phyloP scores from a whole-genome alignment of 106 monocot species.

The Dendrobium officinale region DNA sequence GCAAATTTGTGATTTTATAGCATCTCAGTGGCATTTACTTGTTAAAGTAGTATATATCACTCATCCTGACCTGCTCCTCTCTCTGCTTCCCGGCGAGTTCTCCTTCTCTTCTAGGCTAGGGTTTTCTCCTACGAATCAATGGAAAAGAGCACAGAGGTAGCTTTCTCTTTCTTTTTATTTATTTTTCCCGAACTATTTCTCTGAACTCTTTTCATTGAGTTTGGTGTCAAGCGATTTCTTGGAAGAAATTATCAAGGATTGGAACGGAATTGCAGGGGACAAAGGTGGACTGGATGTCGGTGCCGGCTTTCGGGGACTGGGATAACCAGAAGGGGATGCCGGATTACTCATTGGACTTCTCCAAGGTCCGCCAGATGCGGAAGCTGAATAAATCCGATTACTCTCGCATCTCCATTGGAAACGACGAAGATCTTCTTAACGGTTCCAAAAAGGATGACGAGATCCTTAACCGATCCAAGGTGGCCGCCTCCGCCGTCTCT shows the following conservation, averaged over 20 bases:
- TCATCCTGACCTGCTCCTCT: not conserved
- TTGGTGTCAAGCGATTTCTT: not conserved
- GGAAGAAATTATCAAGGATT: not conserved
- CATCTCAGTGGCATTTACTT: not conserved
- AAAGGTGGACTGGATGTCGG: conserved; percentile 47
- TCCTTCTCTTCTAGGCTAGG: not conserved
- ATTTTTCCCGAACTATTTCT: not conserved
- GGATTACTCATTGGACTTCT: conserved; percentile 88
- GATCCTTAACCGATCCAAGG: not conserved
- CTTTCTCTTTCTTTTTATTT: not conserved
- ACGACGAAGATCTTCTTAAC: conserved; percentile 52
- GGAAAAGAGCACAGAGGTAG: not conserved
- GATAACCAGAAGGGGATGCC: conserved; percentile 72
- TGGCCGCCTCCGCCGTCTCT: not conserved
- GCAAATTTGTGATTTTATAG: not conserved
- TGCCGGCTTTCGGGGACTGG: conserved; percentile 89
- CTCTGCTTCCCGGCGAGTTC: not conserved
- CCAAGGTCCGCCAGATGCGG: conserved; percentile 76
- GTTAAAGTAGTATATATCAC: not conserved
- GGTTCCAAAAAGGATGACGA: conserved; percentile 1
- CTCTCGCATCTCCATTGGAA: conserved; percentile 59
- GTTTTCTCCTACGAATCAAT: not conserved
- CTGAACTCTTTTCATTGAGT: not conserved
- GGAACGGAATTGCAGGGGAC: not conserved
- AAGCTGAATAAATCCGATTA: conserved; percentile 68